phyloP scores from a whole-genome alignment of 371 early-diverging fungal genomes.

The Lichtheimia ramosa region DNA sequence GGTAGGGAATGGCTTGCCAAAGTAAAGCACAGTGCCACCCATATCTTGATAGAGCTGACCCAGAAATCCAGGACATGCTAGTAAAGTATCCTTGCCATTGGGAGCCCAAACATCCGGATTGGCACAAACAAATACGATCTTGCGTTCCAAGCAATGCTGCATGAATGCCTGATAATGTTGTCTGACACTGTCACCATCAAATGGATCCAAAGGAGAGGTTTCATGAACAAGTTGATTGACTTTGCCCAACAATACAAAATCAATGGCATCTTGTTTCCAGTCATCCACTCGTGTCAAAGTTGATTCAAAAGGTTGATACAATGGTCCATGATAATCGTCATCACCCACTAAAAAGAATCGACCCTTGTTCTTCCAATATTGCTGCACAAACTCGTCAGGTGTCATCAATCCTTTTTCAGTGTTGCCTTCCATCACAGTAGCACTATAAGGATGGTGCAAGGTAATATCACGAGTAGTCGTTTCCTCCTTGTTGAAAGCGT shows the following conservation, averaged over 20 bases:
- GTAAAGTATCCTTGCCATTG: constrained; percentile 28
- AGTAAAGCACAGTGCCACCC: constrained; percentile 46
- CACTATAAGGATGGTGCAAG: neutral
- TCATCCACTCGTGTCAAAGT: constrained; percentile 16
- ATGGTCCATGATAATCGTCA: constrained; percentile 35
- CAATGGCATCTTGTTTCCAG: constrained; percentile 22
- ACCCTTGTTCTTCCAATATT: constrained; percentile 26
- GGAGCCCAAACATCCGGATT: constrained; percentile 51
- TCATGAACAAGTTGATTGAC: neutral
- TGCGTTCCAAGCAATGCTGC: constrained; percentile 17
- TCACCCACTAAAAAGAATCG: constrained; percentile 37
- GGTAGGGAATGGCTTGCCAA: constrained; percentile 45
- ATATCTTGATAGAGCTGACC: constrained; percentile 40
- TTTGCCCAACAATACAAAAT: constrained; percentile 41
- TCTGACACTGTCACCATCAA: constrained; percentile 23
- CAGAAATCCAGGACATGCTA: constrained; percentile 42
- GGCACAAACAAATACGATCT: constrained; percentile 39
- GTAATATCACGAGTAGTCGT: neutral
- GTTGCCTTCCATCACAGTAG: neutral
- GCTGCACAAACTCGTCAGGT: constrained; percentile 22
- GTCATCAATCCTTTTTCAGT: constrained; percentile 14
- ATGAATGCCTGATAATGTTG: constrained; percentile 32
- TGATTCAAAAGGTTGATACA: constrained; percentile 28
- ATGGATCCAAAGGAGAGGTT: constrained; percentile 15
- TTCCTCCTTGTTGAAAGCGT: neutral